Conservation (phyloP, 148 eudicot genomes). For the Dianthus caryophyllus region DNA sequence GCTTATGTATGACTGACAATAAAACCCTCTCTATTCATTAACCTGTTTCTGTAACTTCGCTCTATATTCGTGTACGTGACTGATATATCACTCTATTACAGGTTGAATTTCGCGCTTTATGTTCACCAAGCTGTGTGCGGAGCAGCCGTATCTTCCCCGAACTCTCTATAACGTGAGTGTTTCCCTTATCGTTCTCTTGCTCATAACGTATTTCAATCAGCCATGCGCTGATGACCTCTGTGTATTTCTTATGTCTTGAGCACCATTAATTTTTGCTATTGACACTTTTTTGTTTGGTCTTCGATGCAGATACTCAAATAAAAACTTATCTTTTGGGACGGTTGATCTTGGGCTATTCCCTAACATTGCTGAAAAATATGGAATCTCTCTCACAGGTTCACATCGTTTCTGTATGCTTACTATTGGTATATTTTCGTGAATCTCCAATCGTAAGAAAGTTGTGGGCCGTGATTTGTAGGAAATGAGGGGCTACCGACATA, state of each 20-base stretch:
- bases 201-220: not conserved
- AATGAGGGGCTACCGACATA: conserved; percentile 64
- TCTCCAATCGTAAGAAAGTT: not conserved
- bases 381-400: conserved; percentile 58
- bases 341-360: conserved; percentile 97
- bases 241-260: conserved; percentile 4
- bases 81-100: conserved; percentile 29
- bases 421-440: conserved; percentile 5
- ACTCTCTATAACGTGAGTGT: conserved; percentile 84
- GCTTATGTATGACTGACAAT: not conserved
- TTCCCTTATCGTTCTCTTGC: not conserved
- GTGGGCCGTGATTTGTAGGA: conserved; percentile 35
- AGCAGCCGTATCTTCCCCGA: conserved; percentile 78
- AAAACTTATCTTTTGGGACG: conserved; percentile 74
- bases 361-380: conserved; percentile 74
- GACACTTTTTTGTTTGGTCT: conserved; percentile 4
- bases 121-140: conserved; percentile 54
- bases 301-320: conserved; percentile 66
- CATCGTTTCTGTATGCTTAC: conserved; percentile 7
- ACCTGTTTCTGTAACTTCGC: not conserved
- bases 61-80: not conserved
- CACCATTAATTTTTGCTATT: conserved; percentile 1
- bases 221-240: conserved; percentile 8
- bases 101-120: conserved; percentile 84
- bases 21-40: not conserved